Conservation (phyloP, 805 yeast species). For the Maudiozyma bulderi region DNA sequence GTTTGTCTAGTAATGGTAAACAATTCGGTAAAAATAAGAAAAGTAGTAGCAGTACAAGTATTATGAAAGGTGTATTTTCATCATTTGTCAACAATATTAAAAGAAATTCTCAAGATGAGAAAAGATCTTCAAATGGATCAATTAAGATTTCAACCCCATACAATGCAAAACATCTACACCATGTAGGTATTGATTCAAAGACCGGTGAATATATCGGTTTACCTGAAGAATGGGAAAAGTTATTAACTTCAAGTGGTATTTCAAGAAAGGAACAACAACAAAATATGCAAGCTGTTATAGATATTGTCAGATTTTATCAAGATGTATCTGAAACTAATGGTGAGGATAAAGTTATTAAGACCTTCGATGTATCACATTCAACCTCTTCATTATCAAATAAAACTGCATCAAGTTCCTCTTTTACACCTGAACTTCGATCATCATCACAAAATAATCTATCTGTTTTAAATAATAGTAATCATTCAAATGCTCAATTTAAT, state of each 20-base stretch:
- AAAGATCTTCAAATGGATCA: conserved; percentile 7
- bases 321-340: conserved; percentile 38
- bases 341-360: conserved; percentile 34
- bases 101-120: conserved; percentile 27
- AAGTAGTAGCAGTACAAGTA: conserved; percentile 13
- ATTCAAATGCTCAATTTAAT: not conserved
- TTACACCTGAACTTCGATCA: conserved; percentile 3
- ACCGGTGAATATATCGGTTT: conserved; percentile 86
- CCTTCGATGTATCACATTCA: conserved; percentile 22
- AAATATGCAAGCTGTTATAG: conserved; percentile 91
- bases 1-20: not conserved
- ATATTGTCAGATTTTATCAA: conserved; percentile 78
- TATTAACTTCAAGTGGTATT: conserved; percentile 78
- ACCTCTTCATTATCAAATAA: not conserved
- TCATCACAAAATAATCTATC: not conserved
- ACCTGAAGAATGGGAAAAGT: conserved; percentile 86
- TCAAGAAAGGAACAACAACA: conserved; percentile 79
- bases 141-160: conserved; percentile 77
- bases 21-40: conserved; percentile 1
- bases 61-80: conserved; percentile 52
- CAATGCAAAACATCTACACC: conserved; percentile 83
- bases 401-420: conserved; percentile 3
- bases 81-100: conserved; percentile 34
- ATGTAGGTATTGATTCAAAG: conserved; percentile 79
- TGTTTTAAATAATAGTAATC: not conserved